Conservation (phyloP, 129 eudicot genomes). For the Arctium minus region DNA sequence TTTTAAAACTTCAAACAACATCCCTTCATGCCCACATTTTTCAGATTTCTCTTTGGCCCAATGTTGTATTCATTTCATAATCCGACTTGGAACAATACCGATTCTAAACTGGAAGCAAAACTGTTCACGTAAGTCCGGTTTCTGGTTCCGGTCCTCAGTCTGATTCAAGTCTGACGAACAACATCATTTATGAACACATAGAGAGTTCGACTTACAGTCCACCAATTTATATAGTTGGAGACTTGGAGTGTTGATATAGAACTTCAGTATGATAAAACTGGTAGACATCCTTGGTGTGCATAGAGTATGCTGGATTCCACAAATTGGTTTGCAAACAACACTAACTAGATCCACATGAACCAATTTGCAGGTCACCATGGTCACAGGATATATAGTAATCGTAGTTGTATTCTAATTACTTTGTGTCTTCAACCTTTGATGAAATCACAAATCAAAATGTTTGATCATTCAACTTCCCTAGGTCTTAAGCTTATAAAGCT, state of each 20-base stretch:
- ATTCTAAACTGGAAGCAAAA: neutral
- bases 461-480: neutral
- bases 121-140: no score
- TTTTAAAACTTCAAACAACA: neutral
- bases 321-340: neutral
- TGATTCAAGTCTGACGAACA: no score
- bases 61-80: no score
- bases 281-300: no score
- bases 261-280: no score
- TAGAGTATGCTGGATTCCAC: neutral
- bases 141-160: no score
- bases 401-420: neutral
- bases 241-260: no score
- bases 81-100: neutral
- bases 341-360: neutral
- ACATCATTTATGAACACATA: no score
- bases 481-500: neutral
- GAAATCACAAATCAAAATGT: neutral
- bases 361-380: neutral
- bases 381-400: neutral
- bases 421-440: neutral
- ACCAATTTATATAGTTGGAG: no score
- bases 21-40: neutral
- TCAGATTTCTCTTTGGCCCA: no score
- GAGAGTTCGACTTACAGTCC: no score